A percentile compares a stretch with the other conserved stretches of the same genome.
These are phyloP conservation scores for Fusarium sp. DNA, from an alignment of 2,329 filamentous ascomycete genomes.

Conservation along the genomic window DNA sequence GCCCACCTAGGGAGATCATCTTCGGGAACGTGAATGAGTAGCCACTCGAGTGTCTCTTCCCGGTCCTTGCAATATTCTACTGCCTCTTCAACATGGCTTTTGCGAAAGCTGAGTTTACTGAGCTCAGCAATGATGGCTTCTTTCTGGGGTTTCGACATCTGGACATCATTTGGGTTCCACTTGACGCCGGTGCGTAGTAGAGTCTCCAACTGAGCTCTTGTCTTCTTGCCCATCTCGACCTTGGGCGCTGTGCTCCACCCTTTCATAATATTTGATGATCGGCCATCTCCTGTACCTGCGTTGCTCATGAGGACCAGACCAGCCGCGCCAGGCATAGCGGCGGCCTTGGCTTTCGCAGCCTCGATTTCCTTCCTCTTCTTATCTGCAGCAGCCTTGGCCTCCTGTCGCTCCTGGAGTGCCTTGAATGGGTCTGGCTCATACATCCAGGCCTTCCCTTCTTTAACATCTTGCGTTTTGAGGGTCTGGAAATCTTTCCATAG, in stretches of 20 bases:
- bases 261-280: conserved; percentile 66
- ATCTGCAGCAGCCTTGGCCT: conserved; percentile 78
- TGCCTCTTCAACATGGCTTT: conserved; percentile 89
- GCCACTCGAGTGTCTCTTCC: conserved; percentile 94
- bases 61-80: conserved; percentile 87
- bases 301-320: conserved; percentile 65
- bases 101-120: conserved; percentile 83
- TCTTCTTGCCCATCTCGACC: conserved; percentile 90
- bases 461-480: conserved; percentile 83
- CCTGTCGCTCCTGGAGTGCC: conserved; percentile 81
- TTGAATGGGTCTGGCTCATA: conserved; percentile 96
- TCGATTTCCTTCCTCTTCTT: conserved; percentile 82
- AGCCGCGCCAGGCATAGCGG: conserved; percentile 70
- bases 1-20: conserved; percentile 96
- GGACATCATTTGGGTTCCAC: conserved; percentile 86
- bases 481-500: conserved; percentile 92
- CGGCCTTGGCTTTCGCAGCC: conserved; percentile 75
- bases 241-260: conserved; percentile 88
- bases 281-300: conserved; percentile 50
- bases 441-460: conserved; percentile 83
- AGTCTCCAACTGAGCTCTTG: conserved; percentile 81
- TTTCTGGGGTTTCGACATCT: conserved; percentile 69
- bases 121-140: conserved; percentile 77
- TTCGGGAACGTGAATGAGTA: conserved; percentile 95
- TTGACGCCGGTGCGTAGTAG: conserved; percentile 81